Evolutionary conservation across 495 filamentous ascomycete genomes (phyloP), one percentile per base, ranked within the genome.

Genomic region (Parachaetomium inaequale): DNA sequence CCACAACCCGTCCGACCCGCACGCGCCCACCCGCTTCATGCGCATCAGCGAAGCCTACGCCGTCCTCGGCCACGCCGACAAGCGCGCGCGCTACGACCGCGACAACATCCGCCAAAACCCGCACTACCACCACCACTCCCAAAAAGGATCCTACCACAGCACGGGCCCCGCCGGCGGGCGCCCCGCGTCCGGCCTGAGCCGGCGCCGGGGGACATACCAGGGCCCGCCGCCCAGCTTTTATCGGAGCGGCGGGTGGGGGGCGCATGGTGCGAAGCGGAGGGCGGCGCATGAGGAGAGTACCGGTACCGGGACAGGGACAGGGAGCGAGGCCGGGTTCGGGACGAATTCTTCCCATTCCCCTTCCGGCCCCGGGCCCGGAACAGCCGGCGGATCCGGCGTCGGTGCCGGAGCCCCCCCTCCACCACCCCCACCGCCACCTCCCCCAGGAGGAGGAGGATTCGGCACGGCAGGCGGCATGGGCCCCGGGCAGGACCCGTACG

Each of bases 191-290:
- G 94, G 95, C 1, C 77, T 98, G 6, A 91, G 87, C 70, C 81
- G 88, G 46, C 83, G 94, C 15, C 14, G 49, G 0, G 80, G 85
- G 0, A 78, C 87, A 2, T 96, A 93, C 74, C 82, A 80, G 2
- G 94, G 94, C 0, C 93, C 94, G 10, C 93, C 94, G 59, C 93
- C 94, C 0, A 88, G 84, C 63, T 98, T 97, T 74, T 96, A 88
- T 72, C 80, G 84, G 19, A 85, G 81, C 56, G 93, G 91, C 1
- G 92, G 91, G 4, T 91, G 86, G 83, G 85, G 83, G 23, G 62
- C 74, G 34, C 79, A 85, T 45, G 59, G 67, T 15, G 72, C 76
- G 49, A 84, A 86, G 73, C 63, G 85, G 57, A 51, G 70, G 50
- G 62, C 71, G 25, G 79, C 78, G 59, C 78, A 81, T 61, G 75